phyloP scores from a whole-genome alignment of 1,284 basidiomycete species.

The Ustilago nuda region DNA sequence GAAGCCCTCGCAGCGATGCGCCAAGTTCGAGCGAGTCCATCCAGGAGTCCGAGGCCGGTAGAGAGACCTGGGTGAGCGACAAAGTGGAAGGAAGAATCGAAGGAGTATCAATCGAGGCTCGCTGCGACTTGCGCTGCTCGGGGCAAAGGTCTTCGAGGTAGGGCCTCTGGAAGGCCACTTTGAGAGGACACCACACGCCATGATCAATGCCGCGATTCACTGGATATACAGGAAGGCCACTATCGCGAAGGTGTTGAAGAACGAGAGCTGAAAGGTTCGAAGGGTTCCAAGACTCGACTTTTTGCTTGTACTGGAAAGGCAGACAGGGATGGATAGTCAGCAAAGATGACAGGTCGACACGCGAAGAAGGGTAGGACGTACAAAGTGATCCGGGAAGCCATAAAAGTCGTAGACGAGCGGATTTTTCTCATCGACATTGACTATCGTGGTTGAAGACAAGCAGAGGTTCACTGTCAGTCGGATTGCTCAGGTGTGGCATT shows the following conservation, averaged over 20 bases:
- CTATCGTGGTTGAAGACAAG: conserved; percentile 7
- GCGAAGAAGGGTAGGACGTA: conserved; percentile 4
- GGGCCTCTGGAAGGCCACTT: conserved; percentile 67
- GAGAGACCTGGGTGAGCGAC: conserved; percentile 71
- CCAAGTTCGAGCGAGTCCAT: conserved; percentile 70
- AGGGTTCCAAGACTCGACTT: conserved; percentile 61
- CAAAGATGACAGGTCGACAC: no score
- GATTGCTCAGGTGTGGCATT: background rate
- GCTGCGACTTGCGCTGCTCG: conserved; percentile 18
- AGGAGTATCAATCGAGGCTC: conserved; percentile 18
- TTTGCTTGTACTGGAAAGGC: conserved; percentile 67
- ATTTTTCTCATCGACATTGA: conserved; percentile 67
- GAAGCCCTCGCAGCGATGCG: conserved; percentile 67
- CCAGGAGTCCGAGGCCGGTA: conserved; percentile 67
- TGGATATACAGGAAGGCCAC: conserved; percentile 35
- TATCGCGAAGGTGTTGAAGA: conserved; percentile 50
- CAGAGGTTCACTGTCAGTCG: background rate
- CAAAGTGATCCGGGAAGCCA: conserved; percentile 64
- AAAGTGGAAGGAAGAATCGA: conserved; percentile 59
- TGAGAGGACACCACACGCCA: conserved; percentile 72
- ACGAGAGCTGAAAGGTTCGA: conserved; percentile 61
- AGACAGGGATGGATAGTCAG: background rate
- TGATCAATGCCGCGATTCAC: conserved; percentile 71
- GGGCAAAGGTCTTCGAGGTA: conserved; percentile 28
- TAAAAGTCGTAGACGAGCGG: conserved; percentile 72